Evolutionary conservation across 768 basidiomycete genomes (phyloP).

Genomic region (Tulasnella sp.): DNA sequence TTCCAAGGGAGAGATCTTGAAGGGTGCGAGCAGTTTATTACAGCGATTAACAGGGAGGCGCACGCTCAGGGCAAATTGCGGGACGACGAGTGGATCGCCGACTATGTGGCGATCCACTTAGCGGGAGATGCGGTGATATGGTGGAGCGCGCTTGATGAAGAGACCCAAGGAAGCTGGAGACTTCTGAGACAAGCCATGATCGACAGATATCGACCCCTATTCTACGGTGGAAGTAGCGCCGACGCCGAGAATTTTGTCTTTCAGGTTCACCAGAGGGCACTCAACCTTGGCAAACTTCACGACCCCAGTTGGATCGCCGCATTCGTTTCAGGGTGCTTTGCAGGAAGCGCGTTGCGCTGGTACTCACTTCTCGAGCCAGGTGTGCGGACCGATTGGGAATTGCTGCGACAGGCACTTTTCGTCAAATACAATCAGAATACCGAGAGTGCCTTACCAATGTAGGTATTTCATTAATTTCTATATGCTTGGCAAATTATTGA

Average conservation of each 20-base stretch:
- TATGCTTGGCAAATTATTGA: too few species aligned
- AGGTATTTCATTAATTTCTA: background rate
- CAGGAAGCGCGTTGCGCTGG: background rate
- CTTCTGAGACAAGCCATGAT: background rate
- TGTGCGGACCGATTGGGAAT: background rate
- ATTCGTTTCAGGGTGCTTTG: background rate
- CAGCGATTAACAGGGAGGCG: background rate
- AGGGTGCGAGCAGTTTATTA: background rate
- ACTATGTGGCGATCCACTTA: background rate
- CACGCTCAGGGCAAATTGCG: background rate
- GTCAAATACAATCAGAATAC: background rate
- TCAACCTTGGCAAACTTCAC: background rate
- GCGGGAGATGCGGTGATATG: background rate
- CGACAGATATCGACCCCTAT: background rate
- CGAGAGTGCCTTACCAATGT: background rate
- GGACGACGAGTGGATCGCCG: background rate
- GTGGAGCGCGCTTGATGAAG: background rate
- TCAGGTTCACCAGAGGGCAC: background rate
- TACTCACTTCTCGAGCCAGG: background rate
- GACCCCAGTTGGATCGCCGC: background rate
- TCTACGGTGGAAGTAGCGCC: background rate
- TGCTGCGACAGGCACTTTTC: background rate
- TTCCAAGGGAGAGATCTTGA: background rate
- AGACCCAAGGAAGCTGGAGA: background rate
- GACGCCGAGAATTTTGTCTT: background rate